phyloP scores from a whole-genome alignment of 1,284 basidiomycete species.

The Leucoagaricus sp. region DNA sequence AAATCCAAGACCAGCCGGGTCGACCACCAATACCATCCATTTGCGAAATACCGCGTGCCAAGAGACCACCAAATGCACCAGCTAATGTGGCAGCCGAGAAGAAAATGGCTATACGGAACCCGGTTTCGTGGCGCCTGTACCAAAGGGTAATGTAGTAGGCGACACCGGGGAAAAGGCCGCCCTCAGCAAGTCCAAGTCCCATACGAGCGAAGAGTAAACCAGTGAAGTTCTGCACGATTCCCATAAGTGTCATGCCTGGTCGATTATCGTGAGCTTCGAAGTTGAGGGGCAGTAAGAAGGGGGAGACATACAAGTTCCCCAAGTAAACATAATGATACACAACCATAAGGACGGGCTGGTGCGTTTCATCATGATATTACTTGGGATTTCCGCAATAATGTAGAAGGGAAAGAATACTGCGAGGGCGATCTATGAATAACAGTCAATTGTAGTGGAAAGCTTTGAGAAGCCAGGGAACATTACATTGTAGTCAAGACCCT shows the following conservation, averaged over 20 bases:
- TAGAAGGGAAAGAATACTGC: constrained; percentile 31
- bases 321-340: constrained; percentile 29
- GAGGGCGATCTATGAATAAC: constrained; percentile 22
- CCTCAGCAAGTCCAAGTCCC: constrained; percentile 31
- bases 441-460: neutral
- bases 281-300: too few species aligned
- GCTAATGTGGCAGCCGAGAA: constrained; percentile 36
- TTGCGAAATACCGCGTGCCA: constrained; percentile 39
- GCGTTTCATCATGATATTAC: constrained; percentile 33
- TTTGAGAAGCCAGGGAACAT: neutral
- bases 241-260: constrained; percentile 27
- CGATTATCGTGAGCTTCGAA: neutral
- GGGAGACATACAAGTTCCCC: constrained; percentile 28
- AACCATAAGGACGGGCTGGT: constrained; percentile 32
- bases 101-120: constrained; percentile 33
- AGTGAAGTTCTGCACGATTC: constrained; percentile 25
- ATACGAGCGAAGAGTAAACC: constrained; percentile 28
- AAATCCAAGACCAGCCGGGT: constrained; percentile 49
- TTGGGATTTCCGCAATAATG: constrained; percentile 31
- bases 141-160: constrained; percentile 35
- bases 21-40: constrained; percentile 37
- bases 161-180: constrained; percentile 35
- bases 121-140: constrained; percentile 31
- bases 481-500: constrained; percentile 29
- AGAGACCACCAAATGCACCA: constrained; percentile 39